Conservation (phyloP, 2,329 filamentous ascomycete genomes). For the Pseudogymnoascus sp. region DNA sequence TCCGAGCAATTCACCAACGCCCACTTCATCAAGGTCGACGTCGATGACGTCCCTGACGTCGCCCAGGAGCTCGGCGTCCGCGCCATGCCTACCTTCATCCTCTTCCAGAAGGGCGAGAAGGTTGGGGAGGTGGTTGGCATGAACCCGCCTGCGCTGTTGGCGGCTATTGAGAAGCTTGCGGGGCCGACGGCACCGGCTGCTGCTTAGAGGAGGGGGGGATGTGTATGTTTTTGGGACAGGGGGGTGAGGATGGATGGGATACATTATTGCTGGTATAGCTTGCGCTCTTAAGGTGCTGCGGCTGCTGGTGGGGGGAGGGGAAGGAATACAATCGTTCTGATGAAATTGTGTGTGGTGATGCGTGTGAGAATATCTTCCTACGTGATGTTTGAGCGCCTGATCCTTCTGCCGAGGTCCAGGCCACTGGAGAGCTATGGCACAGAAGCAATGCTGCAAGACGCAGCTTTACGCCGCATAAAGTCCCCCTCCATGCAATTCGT, state of each 20-base stretch:
- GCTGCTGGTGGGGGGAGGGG: background rate
- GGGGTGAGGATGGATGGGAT: background rate
- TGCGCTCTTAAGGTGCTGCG: background rate
- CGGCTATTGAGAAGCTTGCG: constrained; percentile 18
- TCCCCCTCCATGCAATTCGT: background rate
- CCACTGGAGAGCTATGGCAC: background rate
- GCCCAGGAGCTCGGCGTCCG: constrained; percentile 70
- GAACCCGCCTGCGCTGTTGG: constrained; percentile 59
- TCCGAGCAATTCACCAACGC: constrained; percentile 50
- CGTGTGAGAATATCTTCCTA: background rate
- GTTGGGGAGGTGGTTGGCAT: constrained; percentile 68
- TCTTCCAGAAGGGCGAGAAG: constrained; percentile 75
- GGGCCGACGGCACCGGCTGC: background rate
- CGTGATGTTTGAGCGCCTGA: background rate
- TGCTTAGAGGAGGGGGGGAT: background rate
- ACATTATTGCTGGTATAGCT: background rate
- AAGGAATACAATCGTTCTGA: background rate
- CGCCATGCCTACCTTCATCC: constrained; percentile 85
- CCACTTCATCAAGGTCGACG: constrained; percentile 83
- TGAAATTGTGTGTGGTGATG: background rate
- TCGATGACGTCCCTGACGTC: constrained; percentile 70
- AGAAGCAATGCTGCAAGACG: background rate
- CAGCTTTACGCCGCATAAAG: background rate
- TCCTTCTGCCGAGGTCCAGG: background rate
- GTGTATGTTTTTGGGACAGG: background rate